phyloP scores from a whole-genome alignment of 345 rosid species.

The Adansonia digitata region DNA sequence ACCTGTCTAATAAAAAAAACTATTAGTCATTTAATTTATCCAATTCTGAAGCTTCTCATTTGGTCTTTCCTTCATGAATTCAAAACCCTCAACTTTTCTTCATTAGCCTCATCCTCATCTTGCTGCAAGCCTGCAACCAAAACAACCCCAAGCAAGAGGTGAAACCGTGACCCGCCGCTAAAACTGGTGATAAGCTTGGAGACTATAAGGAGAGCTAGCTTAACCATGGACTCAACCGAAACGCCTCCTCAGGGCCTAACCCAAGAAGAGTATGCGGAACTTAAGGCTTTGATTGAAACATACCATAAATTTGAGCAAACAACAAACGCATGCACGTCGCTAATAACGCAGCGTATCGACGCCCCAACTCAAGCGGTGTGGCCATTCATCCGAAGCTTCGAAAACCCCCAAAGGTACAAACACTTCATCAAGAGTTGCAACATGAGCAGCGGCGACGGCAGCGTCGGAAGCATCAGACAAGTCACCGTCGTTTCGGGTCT shows the following conservation, averaged over 20 bases:
- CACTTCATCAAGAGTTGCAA: conserved; percentile 1
- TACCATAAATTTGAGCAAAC: neutral
- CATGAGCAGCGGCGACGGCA: neutral
- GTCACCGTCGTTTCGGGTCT: neutral
- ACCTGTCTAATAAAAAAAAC: neutral
- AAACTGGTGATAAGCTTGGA: too few relatives aligned
- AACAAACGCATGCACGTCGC: neutral
- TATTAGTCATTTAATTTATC: too few relatives aligned
- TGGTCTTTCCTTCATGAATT: neutral
- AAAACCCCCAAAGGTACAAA: neutral
- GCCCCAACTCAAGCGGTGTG: neutral
- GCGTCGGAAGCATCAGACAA: neutral
- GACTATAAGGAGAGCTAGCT: neutral
- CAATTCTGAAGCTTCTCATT: neutral
- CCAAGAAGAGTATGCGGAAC: neutral
- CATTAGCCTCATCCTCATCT: too few relatives aligned
- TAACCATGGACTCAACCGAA: neutral
- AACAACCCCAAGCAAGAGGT: too few relatives aligned
- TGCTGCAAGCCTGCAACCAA: too few relatives aligned
- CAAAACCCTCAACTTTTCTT: too few relatives aligned
- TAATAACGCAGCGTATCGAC: neutral
- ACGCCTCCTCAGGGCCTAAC: neutral
- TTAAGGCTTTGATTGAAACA: neutral
- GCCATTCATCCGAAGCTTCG: conserved; percentile 1
- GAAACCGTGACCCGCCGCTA: too few relatives aligned